Evolutionary conservation across 805 yeast species (phyloP), one percentile per base, ranked within the genome.

Genomic region (Pichia manshurica): DNA sequence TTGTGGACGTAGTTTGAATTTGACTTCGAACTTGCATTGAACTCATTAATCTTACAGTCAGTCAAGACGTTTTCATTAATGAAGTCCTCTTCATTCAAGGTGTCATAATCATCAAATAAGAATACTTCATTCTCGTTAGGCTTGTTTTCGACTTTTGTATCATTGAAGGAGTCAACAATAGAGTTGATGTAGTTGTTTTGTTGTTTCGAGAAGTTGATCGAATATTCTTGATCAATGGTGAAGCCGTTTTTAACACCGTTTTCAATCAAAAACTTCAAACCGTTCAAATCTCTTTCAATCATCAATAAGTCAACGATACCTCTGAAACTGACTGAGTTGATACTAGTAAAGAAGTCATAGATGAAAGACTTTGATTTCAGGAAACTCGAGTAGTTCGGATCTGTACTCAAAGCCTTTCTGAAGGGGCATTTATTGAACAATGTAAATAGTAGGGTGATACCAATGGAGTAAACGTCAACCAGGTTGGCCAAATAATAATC

Each of bases 381-480:
- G 56, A 74, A 77, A 44, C 66, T 67, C 52, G 63, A 62, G 53
- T 69, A 77, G 57, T 77, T 75, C 20, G 61, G 57, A 59, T 77
- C 81, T 33, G 64, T 59, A 2, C 48, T 39, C 20, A 49, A 43
- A 4, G 70, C 69, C 36, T 72, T 69, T 53, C 73, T 69, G 63
- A 78, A 77, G 1, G 81, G 81, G 43, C 78, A 65, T 34, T 71
- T 72, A 17, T 81, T 80, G 59, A 76, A 77, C 39, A 77, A 63
- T 3, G 77, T 64, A 42, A 73, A 73, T 48, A 77, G 59, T 22
- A 78, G 50, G 2, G 81, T 75, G 45, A 77, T 66, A 3, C 79
- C 82, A 49, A 74, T 60, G 2, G 80, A 75, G 81, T 81, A 77
- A 54, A 67, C 65, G 63, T 78, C 82, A n/a, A 78, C 72, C 39